Percentiles rank a stretch among this genome's conserved stretches.
Evolutionary conservation across 176 grass and related monocot genomes (phyloP).

Genomic region (Tillandsia fasciculata): DNA sequence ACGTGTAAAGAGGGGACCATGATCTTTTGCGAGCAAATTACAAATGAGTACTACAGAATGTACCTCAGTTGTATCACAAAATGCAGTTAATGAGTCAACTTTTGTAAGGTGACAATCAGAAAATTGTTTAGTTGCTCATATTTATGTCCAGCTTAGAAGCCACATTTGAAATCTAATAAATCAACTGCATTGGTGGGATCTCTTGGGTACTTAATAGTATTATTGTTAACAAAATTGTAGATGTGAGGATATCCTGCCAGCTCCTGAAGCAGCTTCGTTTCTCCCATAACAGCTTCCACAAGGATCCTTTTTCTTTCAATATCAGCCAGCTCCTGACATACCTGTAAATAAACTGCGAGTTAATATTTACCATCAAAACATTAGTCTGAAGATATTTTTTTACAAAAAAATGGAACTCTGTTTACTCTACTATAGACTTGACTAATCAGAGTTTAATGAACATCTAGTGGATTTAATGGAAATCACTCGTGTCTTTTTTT

Average conservation of each 20-base stretch:
- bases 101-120: neutral
- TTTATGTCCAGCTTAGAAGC: no score
- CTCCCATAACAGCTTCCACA: slow-evolving; percentile 53
- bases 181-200: no score
- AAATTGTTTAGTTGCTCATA: neutral
- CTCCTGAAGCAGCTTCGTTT: slow-evolving; percentile 49
- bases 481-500: no score
- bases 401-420: neutral
- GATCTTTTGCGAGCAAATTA: neutral
- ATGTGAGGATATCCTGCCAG: slow-evolving; percentile 64
- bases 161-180: no score
- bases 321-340: slow-evolving; percentile 39
- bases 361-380: neutral
- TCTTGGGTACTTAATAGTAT: no score
- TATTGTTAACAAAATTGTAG: neutral
- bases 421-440: no score
- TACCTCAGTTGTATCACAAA: no score
- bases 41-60: neutral
- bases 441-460: no score
- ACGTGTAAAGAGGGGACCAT: neutral
- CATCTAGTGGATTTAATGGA: no score
- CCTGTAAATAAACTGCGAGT: slow-evolving; percentile 24
- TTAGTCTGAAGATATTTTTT: slow-evolving; percentile 1
- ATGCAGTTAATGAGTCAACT: no score
- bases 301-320: slow-evolving; percentile 48